Percentiles rank a stretch among this genome's conserved stretches.
phyloP scores from a whole-genome alignment of 148 eudicot species.

The Suaeda aralocaspica region DNA sequence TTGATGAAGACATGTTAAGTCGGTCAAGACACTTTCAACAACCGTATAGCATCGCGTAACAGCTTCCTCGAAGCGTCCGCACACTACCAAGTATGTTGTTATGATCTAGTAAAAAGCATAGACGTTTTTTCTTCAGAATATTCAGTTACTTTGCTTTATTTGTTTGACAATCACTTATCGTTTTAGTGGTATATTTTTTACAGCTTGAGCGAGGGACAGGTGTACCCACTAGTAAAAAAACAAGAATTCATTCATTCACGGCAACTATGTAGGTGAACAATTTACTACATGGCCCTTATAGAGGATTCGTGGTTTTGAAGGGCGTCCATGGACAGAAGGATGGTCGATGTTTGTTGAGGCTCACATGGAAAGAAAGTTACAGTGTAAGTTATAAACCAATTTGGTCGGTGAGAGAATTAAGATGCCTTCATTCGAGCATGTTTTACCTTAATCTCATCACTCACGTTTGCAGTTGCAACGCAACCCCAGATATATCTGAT shows the following conservation, averaged over 20 bases:
- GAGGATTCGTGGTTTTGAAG: slow-evolving; percentile 30
- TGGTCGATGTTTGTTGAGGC: slow-evolving; percentile 31
- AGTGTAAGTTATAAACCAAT: slow-evolving; percentile 17
- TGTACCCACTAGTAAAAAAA: background rate
- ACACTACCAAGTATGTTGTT: slow-evolving; percentile 8
- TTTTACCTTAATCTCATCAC: too few relatives aligned
- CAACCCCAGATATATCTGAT: slow-evolving; percentile 26
- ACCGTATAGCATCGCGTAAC: background rate
- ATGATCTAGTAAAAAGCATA: too few relatives aligned
- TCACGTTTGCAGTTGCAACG: slow-evolving; percentile 27
- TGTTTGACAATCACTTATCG: background rate
- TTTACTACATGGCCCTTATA: slow-evolving; percentile 29
- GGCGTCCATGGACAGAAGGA: slow-evolving; percentile 26
- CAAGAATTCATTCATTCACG: slow-evolving; percentile 25
- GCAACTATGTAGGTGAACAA: slow-evolving; percentile 24
- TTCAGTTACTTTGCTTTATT: too few relatives aligned
- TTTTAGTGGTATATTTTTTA: too few relatives aligned
- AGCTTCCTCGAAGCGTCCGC: background rate
- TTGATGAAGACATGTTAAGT: slow-evolving; percentile 18
- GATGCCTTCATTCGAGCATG: background rate
- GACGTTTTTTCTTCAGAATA: too few relatives aligned
- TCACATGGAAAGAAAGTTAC: slow-evolving; percentile 32
- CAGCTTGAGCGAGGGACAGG: slow-evolving; percentile 12
- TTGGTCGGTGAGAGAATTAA: background rate
- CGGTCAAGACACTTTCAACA: background rate